Conservation (phyloP, 208 protist species). For the Perkinsela sp. region DNA sequence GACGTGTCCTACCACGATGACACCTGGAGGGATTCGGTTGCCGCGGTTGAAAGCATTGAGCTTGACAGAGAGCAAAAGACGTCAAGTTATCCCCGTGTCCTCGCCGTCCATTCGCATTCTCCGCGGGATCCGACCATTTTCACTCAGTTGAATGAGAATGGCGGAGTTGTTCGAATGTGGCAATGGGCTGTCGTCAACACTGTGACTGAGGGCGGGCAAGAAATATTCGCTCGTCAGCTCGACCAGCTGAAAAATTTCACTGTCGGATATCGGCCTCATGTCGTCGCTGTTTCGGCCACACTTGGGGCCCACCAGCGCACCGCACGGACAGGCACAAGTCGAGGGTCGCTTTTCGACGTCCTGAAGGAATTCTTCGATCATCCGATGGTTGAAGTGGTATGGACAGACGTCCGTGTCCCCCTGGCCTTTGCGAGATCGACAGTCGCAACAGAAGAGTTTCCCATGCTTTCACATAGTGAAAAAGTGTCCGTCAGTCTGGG, state of each 20-base stretch:
- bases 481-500: not conserved
- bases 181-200: not conserved
- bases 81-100: not conserved
- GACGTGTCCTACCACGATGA: not conserved
- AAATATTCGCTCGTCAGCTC: not conserved
- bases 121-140: not conserved
- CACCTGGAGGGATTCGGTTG: not conserved
- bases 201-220: not conserved
- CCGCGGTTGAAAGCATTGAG: not conserved
- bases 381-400: not conserved
- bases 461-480: not conserved
- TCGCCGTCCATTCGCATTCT: not conserved
- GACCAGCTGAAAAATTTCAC: not conserved
- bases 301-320: not conserved
- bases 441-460: not conserved
- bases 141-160: not conserved
- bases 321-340: not conserved
- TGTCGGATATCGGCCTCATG: not conserved
- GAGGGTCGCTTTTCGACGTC: not conserved
- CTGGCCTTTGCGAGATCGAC: not conserved
- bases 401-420: not conserved
- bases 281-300: not conserved
- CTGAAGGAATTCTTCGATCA: not conserved
- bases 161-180: not conserved
- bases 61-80: not conserved